A percentile compares a stretch with the other conserved stretches of the same genome.
Evolutionary conservation across 306 rosid species (phyloP).

Genomic region (Urtica urens): DNA sequence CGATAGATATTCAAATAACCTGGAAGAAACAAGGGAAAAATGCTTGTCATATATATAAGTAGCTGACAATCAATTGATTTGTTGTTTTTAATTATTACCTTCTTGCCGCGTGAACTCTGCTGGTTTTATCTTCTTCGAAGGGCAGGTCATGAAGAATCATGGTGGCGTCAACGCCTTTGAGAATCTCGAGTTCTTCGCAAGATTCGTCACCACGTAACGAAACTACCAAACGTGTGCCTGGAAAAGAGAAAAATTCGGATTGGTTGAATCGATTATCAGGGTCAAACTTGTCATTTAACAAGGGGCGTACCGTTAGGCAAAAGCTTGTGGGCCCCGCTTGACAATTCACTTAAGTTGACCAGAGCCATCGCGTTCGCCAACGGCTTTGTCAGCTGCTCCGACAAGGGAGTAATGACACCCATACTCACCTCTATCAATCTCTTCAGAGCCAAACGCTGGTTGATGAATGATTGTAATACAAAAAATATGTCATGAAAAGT

Average conservation of each 20-base stretch:
- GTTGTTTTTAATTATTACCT: no score
- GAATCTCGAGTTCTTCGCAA: slow-evolving; percentile 53
- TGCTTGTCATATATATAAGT: slow-evolving; percentile 6
- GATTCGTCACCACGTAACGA: slow-evolving; percentile 85
- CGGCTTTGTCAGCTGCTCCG: slow-evolving; percentile 93
- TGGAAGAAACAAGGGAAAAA: slow-evolving; percentile 18
- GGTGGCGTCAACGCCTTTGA: slow-evolving; percentile 65
- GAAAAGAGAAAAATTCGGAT: no score
- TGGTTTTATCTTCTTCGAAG: slow-evolving; percentile 47
- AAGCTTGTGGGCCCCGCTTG: slow-evolving; percentile 83
- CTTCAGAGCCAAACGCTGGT: slow-evolving; percentile 86
- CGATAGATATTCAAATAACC: slow-evolving; percentile 73
- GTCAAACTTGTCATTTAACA: background rate
- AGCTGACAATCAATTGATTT: background rate
- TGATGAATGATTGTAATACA: background rate
- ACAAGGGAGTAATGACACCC: slow-evolving; percentile 83
- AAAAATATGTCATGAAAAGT: slow-evolving; percentile 6
- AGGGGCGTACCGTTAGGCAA: slow-evolving; percentile 66
- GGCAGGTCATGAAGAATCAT: slow-evolving; percentile 89
- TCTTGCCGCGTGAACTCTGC: slow-evolving; percentile 95
- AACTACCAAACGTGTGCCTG: slow-evolving; percentile 86
- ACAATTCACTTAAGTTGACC: slow-evolving; percentile 78
- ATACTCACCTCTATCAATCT: slow-evolving; percentile 80
- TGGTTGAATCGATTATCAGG: slow-evolving; percentile 4
- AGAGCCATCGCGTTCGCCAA: slow-evolving; percentile 87